Conservation (phyloP, 2,329 filamentous ascomycete species). For the Trichoderma lentiforme region DNA sequence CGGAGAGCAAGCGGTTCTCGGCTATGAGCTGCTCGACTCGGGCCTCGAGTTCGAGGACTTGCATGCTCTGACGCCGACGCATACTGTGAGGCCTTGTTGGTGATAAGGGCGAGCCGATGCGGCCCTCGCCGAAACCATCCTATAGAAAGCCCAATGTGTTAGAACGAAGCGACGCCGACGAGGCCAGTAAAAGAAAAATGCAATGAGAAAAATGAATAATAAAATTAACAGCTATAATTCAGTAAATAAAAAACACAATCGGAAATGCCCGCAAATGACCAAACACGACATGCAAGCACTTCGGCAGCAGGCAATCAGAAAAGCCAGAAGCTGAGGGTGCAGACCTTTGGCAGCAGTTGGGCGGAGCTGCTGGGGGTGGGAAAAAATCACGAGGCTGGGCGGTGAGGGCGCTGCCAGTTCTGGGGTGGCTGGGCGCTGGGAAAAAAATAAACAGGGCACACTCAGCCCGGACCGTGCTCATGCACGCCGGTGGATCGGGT, state of each 20-base stretch:
- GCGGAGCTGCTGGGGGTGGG: background rate
- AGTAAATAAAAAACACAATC: background rate
- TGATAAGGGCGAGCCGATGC: constrained; percentile 80
- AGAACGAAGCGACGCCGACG: constrained; percentile 12
- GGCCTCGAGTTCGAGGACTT: constrained; percentile 86
- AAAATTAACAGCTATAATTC: background rate
- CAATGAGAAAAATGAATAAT: background rate
- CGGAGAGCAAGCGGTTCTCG: constrained; percentile 77
- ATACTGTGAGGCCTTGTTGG: constrained; percentile 93
- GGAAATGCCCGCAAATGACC: constrained; percentile 11
- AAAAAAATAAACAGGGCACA: background rate
- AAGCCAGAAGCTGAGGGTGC: constrained; percentile 9
- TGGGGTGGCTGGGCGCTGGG: constrained; percentile 4
- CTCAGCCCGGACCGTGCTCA: background rate
- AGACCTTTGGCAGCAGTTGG: constrained; percentile 7
- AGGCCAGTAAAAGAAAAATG: background rate
- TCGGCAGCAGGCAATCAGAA: constrained; percentile 15
- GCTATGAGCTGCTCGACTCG: constrained; percentile 78
- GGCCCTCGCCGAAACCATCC: constrained; percentile 93
- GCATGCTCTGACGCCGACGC: constrained; percentile 96
- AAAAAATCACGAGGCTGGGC: constrained; percentile 20
- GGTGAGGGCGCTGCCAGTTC: background rate
- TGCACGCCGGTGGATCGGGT: constrained; percentile 4
- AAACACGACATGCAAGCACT: constrained; percentile 15
- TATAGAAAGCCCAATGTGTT: constrained; percentile 35